Evolutionary conservation across 176 grass and related monocot genomes (phyloP).

Genomic region (Chrysopogon serrulatus): DNA sequence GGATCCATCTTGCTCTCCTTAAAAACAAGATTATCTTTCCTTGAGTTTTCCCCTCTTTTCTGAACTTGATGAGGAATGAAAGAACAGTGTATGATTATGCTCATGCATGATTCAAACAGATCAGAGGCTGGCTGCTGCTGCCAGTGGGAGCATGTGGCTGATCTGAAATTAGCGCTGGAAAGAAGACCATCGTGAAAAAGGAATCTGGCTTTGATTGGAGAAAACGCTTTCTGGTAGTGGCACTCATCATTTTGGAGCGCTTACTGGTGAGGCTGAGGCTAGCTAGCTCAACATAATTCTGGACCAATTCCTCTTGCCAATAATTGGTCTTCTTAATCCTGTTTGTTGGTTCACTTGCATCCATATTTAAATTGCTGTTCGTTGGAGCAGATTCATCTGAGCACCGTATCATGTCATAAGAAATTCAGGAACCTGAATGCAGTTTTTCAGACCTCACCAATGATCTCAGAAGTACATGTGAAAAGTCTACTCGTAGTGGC

Average conservation of each 20-base stretch:
- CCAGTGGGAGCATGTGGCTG: slow-evolving; percentile 12
- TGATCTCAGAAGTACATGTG: neutral
- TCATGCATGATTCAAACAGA: slow-evolving; percentile 21
- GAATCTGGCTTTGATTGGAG: slow-evolving; percentile 42
- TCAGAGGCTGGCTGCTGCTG: neutral
- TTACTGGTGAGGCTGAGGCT: slow-evolving; percentile 21
- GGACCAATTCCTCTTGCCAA: neutral
- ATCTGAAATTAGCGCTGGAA: neutral
- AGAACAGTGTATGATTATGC: slow-evolving; percentile 2
- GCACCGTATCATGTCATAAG: neutral
- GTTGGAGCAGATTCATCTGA: neutral
- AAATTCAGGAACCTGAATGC: neutral
- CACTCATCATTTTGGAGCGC: slow-evolving; percentile 12
- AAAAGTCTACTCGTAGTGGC: neutral
- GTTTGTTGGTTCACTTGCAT: neutral
- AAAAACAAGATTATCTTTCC: neutral
- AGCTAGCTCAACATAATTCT: neutral
- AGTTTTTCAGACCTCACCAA: neutral
- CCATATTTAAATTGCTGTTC: neutral
- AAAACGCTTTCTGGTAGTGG: slow-evolving; percentile 31
- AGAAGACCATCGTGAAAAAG: slow-evolving; percentile 16
- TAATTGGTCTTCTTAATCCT: slow-evolving; percentile 4
- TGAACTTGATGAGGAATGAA: neutral
- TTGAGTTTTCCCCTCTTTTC: neutral
- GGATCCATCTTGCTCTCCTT: neutral